Conservation (phyloP, 371 early-diverging fungal genomes). For the Rhizopus sp. region DNA sequence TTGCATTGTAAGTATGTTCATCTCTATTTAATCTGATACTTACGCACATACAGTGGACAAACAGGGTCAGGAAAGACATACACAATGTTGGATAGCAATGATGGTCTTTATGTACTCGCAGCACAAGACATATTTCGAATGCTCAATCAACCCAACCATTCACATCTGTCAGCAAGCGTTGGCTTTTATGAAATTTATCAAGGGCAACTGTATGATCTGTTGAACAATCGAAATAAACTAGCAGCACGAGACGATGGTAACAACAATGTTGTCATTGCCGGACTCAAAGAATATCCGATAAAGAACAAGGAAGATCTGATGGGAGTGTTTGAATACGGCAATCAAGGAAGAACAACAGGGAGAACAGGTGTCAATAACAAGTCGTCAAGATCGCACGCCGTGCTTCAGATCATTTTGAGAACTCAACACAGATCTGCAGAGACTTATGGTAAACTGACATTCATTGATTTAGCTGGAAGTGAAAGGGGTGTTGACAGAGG, state of each 20-base stretch:
- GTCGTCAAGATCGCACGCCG: conserved; percentile 94
- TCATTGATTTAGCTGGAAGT: conserved; percentile 97
- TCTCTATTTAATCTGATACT: conserved; percentile 85
- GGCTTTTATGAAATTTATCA: conserved; percentile 98
- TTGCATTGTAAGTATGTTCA: conserved; percentile 82
- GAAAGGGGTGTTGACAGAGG: conserved; percentile 98
- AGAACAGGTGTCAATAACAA: conserved; percentile 78
- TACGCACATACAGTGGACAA: conserved; percentile 91
- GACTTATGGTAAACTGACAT: conserved; percentile 77
- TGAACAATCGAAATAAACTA: conserved; percentile 85
- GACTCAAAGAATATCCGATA: conserved; percentile 82
- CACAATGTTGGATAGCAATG: conserved; percentile 92
- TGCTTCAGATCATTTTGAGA: conserved; percentile 88
- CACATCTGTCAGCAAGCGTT: conserved; percentile 78
- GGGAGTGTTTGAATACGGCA: conserved; percentile 92
- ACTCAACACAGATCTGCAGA: conserved; percentile 62
- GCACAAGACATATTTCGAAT: conserved; percentile 87
- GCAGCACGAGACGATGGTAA: conserved; percentile 96
- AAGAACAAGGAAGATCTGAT: conserved; percentile 75
- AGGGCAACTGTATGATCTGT: conserved; percentile 92
- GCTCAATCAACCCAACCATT: conserved; percentile 68
- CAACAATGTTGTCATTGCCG: conserved; percentile 87
- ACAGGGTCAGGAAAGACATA: conserved; percentile 97
- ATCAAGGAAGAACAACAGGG: conserved; percentile 86
- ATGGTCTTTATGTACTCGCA: conserved; percentile 91